Evolutionary conservation across 805 yeast species (phyloP).

Genomic region (Barnettozyma pratensis): DNA sequence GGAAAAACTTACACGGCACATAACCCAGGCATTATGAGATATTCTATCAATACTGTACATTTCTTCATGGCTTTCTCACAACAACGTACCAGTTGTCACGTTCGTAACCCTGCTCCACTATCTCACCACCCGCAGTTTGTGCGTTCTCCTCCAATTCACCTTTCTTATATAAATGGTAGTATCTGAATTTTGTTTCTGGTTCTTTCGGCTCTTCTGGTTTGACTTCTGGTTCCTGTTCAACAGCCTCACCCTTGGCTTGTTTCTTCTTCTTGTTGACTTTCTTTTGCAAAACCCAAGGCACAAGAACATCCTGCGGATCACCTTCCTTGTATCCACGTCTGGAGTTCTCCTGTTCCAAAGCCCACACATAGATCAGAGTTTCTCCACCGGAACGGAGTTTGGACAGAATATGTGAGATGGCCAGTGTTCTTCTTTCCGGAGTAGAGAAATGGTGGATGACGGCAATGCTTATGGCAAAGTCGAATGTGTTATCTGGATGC

Average conservation of each 20-base stretch:
- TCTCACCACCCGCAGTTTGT: constrained; percentile 58
- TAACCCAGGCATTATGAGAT: too few species aligned
- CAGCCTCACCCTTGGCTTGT: constrained; percentile 1
- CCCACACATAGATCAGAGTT: constrained; percentile 92
- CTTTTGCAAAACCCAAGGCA: constrained; percentile 86
- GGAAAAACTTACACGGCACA: too few species aligned
- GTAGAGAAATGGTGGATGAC: constrained; percentile 96
- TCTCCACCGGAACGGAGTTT: constrained; percentile 56
- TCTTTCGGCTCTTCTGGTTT: constrained; percentile 13
- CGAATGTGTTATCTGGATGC: constrained; percentile 40
- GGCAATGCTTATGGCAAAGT: constrained; percentile 92
- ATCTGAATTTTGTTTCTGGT: constrained; percentile 63
- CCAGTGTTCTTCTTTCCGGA: constrained; percentile 67
- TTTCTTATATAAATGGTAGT: constrained; percentile 77
- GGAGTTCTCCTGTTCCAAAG: constrained; percentile 82
- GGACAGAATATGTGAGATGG: constrained; percentile 63
- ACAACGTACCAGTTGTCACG: constrained; percentile 92
- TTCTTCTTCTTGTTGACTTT: constrained; percentile 30
- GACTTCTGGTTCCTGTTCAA: constrained; percentile 10
- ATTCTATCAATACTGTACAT: too few species aligned
- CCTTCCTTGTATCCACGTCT: constrained; percentile 90
- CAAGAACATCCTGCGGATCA: constrained; percentile 88
- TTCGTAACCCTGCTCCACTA: constrained; percentile 79
- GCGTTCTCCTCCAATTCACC: constrained; percentile 82
- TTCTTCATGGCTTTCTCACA: constrained; percentile 21